Evolutionary conservation across 2,329 filamentous ascomycete genomes (phyloP).

Genomic region (Gliomastix tumulicola): DNA sequence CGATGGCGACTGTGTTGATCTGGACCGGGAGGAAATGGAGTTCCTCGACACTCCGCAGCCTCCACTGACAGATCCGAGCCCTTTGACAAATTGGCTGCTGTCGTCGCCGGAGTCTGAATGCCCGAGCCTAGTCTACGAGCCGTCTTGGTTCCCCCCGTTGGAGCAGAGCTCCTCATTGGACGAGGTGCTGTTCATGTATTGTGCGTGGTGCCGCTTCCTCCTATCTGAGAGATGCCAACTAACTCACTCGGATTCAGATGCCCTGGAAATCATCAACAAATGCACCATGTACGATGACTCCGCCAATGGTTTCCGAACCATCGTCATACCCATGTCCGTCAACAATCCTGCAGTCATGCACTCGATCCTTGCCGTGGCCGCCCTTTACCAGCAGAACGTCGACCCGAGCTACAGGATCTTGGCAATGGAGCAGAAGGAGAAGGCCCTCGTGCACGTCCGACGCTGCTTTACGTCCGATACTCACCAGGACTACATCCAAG

Average conservation of each 20-base stretch:
- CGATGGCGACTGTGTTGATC: no score
- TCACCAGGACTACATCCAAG: conserved; percentile 4
- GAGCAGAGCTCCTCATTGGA: background rate
- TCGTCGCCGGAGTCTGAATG: no score
- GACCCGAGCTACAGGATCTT: background rate
- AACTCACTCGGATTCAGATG: no score
- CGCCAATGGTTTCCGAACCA: background rate
- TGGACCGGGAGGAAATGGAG: no score
- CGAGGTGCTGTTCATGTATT: background rate
- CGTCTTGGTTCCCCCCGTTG: background rate
- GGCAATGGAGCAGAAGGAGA: background rate
- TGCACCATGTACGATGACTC: background rate
- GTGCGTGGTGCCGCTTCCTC: background rate
- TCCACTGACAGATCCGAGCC: no score
- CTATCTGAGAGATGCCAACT: no score
- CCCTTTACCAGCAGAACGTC: background rate
- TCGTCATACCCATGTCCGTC: background rate
- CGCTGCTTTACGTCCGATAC: background rate
- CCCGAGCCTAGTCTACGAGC: background rate
- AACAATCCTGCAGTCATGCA: background rate
- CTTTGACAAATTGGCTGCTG: no score
- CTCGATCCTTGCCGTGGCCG: background rate
- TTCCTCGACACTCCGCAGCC: no score
- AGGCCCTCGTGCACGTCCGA: background rate
- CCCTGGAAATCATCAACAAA: background rate